Evolutionary conservation across 768 basidiomycete species (phyloP), one percentile per base, ranked within the genome.

Genomic region (Psilocybe cyanescens): DNA sequence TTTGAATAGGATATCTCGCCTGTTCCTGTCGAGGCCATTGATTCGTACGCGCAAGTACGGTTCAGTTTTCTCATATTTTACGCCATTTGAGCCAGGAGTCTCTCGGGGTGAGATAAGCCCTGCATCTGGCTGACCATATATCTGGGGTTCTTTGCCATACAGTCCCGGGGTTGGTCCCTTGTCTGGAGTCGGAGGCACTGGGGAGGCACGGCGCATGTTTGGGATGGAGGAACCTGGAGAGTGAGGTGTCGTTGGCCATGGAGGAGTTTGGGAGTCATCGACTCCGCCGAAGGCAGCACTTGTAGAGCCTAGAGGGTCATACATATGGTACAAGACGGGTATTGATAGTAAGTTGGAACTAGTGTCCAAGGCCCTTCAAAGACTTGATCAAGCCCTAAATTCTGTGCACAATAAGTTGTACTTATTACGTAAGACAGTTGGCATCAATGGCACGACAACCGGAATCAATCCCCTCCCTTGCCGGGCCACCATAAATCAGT

Each of bases 1-100:
- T 71, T 94, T 89, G 71, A 99, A 83, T 71, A 98, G 85, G 64
- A 97, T 89, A 70, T 99, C 97, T 69, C 96, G 84, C 75, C 95
- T 83, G 79, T 99, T 98, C 76, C 97, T 85, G 76, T 99, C 97
- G 70, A 99, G 74, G 12, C 89, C 92, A 16, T 92, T 91, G 63
- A 99, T 91, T 70, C 94, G 83, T 50, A 97, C 92, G 70, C 94
- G 83, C 61, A 99, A 81, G 74, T 94, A 97, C 28, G 92, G 92
- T 67, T 91, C 92, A 30, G 75, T 79, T 76, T 84, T 90, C 78
- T 94, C 93, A 66, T 83, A 90, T 61, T 79, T 87, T 33, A 78
- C 72, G 4, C 93, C 93, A 71, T 92, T 93, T 0, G 88, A 80
- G 29, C 83, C 81, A 2, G 84, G 79, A 19, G 86, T 85, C 1